Base-by-base conservation (phyloP, 2,329 filamentous ascomycete genomes). In the Apiospora arundinis region DNA sequence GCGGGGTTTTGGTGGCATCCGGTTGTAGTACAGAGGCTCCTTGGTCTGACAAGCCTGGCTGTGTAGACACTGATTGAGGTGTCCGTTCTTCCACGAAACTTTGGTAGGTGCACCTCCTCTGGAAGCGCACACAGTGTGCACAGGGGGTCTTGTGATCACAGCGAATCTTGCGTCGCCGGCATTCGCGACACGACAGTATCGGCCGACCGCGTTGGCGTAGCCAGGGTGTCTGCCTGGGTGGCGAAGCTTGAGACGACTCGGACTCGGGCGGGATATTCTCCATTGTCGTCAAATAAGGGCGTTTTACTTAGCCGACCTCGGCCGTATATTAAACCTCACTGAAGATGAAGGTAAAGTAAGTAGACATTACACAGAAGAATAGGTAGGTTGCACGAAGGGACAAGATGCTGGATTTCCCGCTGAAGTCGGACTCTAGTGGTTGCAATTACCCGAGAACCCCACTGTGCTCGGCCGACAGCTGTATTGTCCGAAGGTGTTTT, bases 141-240 rank as follows among this genome's bases (percentile, higher is more conserved):
- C 83, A 86, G 4, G 84, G 84, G 23, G 80, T 75, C n/a, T 77
- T 80, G 1, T 83, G 77, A 72, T 85, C 82, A 72, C 84, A 86
- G 69, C 83, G 84, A 76, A 85, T 81, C 75, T 86, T 86, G 48
- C 83, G 81, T 23, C 82, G 81, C 23, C 84, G 79, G 75, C 84
- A 86, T 72, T 82, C 79, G 21, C 82, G 73, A 71, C 84, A 85
- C 0, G 84, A 85, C 37, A 84, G 73, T 4, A 83, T 82, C 9
- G 80, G 78, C 48, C 81, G 74, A 49, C 81, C 75, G 8, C 81
- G 80, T 21, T 78, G 78, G 23, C 75, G 79, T 1, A 69, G 42
- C 25, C 25, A 32, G 42, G 5, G 9, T 14, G 1, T 25, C 18
- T 25, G 49, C 14, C 23, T 16, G 4, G 18, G 25, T 32, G 49